Percentiles rank a stretch among this genome's conserved stretches.
phyloP scores from a whole-genome alignment of 805 yeast species.

The Lipomyces sp. region DNA sequence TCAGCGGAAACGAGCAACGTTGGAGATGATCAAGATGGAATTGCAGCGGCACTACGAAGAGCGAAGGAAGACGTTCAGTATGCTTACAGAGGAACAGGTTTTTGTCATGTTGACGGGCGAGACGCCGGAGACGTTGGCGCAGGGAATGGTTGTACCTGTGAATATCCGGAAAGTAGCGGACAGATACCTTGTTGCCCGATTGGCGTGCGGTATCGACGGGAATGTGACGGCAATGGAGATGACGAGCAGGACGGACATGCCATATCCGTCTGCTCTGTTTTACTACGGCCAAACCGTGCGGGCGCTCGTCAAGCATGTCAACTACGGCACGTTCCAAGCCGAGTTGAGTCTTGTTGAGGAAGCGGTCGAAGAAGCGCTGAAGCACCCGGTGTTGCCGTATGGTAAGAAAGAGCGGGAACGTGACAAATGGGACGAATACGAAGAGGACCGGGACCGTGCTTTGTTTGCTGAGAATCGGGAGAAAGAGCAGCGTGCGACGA shows the following conservation, averaged over 20 bases:
- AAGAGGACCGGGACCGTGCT: conserved; percentile 68
- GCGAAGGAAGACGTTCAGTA: conserved; percentile 71
- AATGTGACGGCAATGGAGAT: conserved; percentile 46
- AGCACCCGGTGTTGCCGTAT: conserved; percentile 40
- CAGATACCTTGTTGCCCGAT: conserved; percentile 52
- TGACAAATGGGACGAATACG: conserved; percentile 73
- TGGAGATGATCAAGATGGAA: conserved; percentile 84
- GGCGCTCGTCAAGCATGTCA: conserved; percentile 73
- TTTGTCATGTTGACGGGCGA: conserved; percentile 93
- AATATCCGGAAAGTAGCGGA: conserved; percentile 65
- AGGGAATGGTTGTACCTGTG: conserved; percentile 77
- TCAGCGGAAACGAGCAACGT: conserved; percentile 75
- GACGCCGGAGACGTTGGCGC: conserved; percentile 65
- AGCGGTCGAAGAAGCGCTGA: conserved; percentile 62
- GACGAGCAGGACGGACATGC: conserved; percentile 49
- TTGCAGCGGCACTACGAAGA: conserved; percentile 87
- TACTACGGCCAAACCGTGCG: conserved; percentile 81
- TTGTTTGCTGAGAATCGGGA: conserved; percentile 60
- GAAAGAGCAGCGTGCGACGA: conserved; percentile 67
- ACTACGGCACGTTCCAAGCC: conserved; percentile 75
- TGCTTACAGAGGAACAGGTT: conserved; percentile 68
- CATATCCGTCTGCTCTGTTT: conserved; percentile 54
- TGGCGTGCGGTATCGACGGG: conserved; percentile 68
- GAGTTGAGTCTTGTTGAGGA: conserved; percentile 70
- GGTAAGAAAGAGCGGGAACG: conserved; percentile 50